phyloP scores from a whole-genome alignment of 2,329 filamentous ascomycete genomes.

The Trichophyton mentagrophytes region DNA sequence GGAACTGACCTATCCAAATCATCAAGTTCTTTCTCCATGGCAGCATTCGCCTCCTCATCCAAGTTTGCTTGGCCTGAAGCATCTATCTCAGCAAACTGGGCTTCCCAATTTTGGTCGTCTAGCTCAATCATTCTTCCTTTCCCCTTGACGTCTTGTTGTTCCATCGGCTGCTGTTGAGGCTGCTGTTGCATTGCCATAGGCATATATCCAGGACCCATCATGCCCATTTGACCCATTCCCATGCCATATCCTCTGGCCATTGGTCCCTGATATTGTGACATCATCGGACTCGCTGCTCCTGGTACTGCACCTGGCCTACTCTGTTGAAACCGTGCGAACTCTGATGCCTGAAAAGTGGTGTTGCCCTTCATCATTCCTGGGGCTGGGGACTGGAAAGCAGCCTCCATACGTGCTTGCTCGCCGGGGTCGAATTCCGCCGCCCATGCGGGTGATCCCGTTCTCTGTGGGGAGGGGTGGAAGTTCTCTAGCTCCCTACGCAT shows the following conservation, averaged over 20 bases:
- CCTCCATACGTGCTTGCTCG: constrained; percentile 57
- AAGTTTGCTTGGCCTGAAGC: constrained; percentile 40
- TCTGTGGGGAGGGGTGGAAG: constrained; percentile 37
- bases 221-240: constrained; percentile 26
- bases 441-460: constrained; percentile 47
- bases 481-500: constrained; percentile 50
- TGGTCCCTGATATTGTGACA: constrained; percentile 7
- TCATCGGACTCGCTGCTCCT: constrained; percentile 47
- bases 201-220: constrained; percentile 42
- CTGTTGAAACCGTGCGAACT: constrained; percentile 79
- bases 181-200: constrained; percentile 38
- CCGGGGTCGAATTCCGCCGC: constrained; percentile 51
- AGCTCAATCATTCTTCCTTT: constrained; percentile 76
- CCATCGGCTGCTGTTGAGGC: constrained; percentile 22
- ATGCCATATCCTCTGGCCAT: constrained; percentile 30
- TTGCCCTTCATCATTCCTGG: constrained; percentile 33
- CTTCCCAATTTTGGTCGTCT: constrained; percentile 89
- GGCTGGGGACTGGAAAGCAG: constrained; percentile 48
- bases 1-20: constrained; percentile 71
- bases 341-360: constrained; percentile 61
- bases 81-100: constrained; percentile 85
- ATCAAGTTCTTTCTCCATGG: constrained; percentile 76
- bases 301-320: constrained; percentile 43
- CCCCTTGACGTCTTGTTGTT: constrained; percentile 58
- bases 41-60: constrained; percentile 54